Evolutionary conservation across 331 rosid species (phyloP).

Genomic region (Prunus yedoensis): DNA sequence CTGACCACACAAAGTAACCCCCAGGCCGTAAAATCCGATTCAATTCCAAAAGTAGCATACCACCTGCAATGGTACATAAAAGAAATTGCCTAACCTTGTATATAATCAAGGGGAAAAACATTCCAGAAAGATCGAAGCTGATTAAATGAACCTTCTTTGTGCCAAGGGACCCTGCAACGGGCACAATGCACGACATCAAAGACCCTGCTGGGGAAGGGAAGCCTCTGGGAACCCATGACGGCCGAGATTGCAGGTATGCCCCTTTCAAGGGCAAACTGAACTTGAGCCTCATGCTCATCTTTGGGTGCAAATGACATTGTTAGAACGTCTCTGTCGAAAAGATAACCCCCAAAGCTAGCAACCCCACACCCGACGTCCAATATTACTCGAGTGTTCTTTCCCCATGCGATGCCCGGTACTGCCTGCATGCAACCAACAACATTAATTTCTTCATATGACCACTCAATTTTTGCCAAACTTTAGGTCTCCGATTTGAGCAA

Average conservation of each 20-base stretch:
- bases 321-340: conserved; percentile 75
- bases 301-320: conserved; percentile 92
- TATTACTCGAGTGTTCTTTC: conserved; percentile 67
- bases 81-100: background rate
- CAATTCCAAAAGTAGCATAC: conserved; percentile 78
- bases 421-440: conserved; percentile 42
- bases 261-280: conserved; percentile 88
- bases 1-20: conserved; percentile 87
- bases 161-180: conserved; percentile 94
- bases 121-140: background rate
- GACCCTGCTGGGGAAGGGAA: conserved; percentile 74
- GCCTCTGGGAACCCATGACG: conserved; percentile 89
- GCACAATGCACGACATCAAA: conserved; percentile 78
- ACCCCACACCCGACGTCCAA: conserved; percentile 95
- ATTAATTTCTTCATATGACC: background rate
- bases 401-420: conserved; percentile 66
- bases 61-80: conserved; percentile 40
- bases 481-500: no score
- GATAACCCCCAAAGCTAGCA: conserved; percentile 83
- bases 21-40: conserved; percentile 81
- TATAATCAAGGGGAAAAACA: background rate
- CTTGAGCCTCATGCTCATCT: conserved; percentile 92
- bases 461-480: background rate
- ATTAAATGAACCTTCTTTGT: conserved; percentile 50
- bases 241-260: conserved; percentile 92